A percentile compares a stretch with the other conserved stretches of the same genome.
These are phyloP conservation scores for Xylaria sp. DNA, from an alignment of 2,329 filamentous ascomycete species.

Conservation along the genomic window DNA sequence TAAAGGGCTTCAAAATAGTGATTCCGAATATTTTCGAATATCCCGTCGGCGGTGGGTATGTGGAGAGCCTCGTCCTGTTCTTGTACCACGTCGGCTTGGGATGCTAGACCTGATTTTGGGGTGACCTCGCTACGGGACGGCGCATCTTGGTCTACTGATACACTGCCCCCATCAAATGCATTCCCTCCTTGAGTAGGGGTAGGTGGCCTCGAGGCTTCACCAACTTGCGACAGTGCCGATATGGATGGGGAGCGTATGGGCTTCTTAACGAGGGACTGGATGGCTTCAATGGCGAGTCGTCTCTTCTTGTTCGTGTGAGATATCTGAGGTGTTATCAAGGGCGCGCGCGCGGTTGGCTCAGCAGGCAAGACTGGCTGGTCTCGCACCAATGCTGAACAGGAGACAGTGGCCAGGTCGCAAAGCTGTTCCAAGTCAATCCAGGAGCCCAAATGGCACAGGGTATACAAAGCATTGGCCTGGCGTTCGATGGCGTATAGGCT, in stretches of 20 bases:
- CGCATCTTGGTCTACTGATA: neutral
- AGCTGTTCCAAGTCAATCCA: slow-evolving; percentile 73
- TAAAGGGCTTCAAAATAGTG: slow-evolving; percentile 71
- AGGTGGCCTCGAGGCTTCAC: slow-evolving; percentile 27
- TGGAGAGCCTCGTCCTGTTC: slow-evolving; percentile 39
- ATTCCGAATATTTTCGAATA: slow-evolving; percentile 68
- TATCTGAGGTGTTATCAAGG: slow-evolving; percentile 58
- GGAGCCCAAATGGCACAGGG: slow-evolving; percentile 72
- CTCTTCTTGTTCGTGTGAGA: slow-evolving; percentile 66
- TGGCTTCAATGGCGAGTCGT: slow-evolving; percentile 69
- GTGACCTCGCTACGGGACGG: neutral
- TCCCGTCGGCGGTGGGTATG: slow-evolving; percentile 60
- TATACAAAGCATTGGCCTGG: slow-evolving; percentile 70
- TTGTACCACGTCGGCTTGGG: slow-evolving; percentile 29
- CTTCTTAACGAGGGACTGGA: slow-evolving; percentile 70
- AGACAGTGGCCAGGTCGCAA: slow-evolving; percentile 60
- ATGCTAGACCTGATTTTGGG: slow-evolving; percentile 16
- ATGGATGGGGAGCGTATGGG: slow-evolving; percentile 59
- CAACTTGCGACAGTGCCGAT: slow-evolving; percentile 41
- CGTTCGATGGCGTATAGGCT: slow-evolving; percentile 73
- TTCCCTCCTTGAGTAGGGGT: slow-evolving; percentile 30
- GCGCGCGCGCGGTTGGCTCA: slow-evolving; percentile 35
- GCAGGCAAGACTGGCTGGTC: slow-evolving; percentile 47
- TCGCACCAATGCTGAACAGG: slow-evolving; percentile 51
- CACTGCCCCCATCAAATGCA: neutral